Base-by-base conservation (phyloP, 805 yeast species). In the Wilhelminamyces savonicus region DNA sequence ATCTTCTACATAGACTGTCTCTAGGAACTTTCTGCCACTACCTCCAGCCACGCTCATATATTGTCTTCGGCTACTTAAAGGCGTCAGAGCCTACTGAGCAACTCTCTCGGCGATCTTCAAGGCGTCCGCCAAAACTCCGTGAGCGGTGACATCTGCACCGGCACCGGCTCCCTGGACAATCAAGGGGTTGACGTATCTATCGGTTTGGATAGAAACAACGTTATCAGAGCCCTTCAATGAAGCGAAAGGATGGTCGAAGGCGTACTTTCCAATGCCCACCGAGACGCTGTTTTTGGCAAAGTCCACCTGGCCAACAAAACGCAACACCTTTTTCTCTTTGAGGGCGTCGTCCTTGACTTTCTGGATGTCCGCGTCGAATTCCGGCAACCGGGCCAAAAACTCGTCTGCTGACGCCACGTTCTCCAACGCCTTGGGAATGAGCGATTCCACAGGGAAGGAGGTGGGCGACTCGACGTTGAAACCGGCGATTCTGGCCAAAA, bases 141-240 rank as follows among this genome's bases (percentile, higher is more conserved):
- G 69, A 26, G 80, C 79, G 29, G 80, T 74, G 26, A 74, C 78
- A 21, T 72, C 80, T 31, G 79, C 78, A 92, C 47, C 95, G 75
- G 80, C 79, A 50, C 94, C 99, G 19, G 99, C 98, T 62, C 99
- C 99, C 71, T 92, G 98, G 48, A 92, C 74, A 39, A 92, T 81
- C 55, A 92, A 71, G 31, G 98, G 98, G 61, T 85, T 86, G 23
- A 81, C 74, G 62, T 92, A 92, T 66, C 99, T 82, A 55, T 84
- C 78, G 19, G 97, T 82, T 57, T 78, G 80, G 64, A 92, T 82
- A 14, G 97, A 79, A 38, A 92, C 81, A 36, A 92, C 96, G 53
- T 92, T 92, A 57, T 92, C 97, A 38, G 96, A 84, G 29, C 98
- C 98, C 66, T 84, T 82, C 55, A 92, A 73, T 9, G 95, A 71